These are phyloP conservation scores for Mortierella sp. DNA, from an alignment of 371 early-diverging fungal genomes.

Conservation along the genomic window DNA sequence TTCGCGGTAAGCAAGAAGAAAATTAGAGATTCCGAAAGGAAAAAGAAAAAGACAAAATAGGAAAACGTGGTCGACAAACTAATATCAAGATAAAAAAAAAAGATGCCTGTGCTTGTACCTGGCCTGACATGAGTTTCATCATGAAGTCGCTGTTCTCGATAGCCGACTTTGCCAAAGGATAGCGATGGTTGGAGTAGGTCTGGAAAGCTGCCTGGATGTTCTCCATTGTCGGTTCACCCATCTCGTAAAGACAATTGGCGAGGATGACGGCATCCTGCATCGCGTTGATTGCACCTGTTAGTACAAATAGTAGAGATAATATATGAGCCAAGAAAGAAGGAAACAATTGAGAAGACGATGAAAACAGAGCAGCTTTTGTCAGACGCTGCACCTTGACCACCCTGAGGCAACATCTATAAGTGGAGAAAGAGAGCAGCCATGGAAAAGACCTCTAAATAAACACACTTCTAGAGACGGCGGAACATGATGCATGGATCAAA, in stretches of 20 bases:
- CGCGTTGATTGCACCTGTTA: slow-evolving; percentile 23
- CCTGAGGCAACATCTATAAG: too few relatives aligned
- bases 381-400: too few relatives aligned
- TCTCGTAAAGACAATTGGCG: slow-evolving; percentile 16
- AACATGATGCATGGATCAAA: too few relatives aligned
- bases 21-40: too few relatives aligned
- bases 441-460: too few relatives aligned
- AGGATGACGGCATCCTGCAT: slow-evolving; percentile 24
- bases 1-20: too few relatives aligned
- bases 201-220: slow-evolving; percentile 5
- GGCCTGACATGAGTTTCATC: slow-evolving; percentile 12
- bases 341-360: background rate
- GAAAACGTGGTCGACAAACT: background rate
- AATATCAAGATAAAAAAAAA: background rate
- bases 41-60: background rate
- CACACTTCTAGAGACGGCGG: too few relatives aligned
- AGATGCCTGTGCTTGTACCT: background rate
- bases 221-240: background rate
- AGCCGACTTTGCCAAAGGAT: slow-evolving; percentile 9
- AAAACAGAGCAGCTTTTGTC: too few relatives aligned
- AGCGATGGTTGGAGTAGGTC: slow-evolving; percentile 11
- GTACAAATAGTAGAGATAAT: background rate
- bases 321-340: background rate
- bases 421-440: too few relatives aligned
- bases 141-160: slow-evolving; percentile 4